Evolutionary conservation across 371 early-diverging fungal species (phyloP), one percentile per base, ranked within the genome.

Genomic region (Dinochytrium kinnereticum): DNA sequence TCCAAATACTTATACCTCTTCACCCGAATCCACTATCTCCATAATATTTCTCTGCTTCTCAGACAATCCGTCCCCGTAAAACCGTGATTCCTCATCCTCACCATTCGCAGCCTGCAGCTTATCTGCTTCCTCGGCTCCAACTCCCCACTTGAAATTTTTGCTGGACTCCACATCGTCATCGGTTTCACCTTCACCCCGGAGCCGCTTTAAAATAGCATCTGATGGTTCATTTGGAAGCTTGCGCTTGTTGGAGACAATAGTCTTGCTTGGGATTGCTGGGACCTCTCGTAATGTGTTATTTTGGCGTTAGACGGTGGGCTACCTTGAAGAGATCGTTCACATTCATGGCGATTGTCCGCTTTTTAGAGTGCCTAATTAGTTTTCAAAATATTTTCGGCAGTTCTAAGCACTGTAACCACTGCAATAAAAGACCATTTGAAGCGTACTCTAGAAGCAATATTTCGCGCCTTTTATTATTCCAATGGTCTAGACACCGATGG

Each of bases 1-100:
- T n/a, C n/a, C 61, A 28, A 51, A 49, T 72, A 87, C 13, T 19
- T 89, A 89, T 34, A 93, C 90, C 28, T 88, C 90, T 68, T 95
- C 95, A 53, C 87, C 90, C 24, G 92, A 87, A 75, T 97, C 95
- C 15, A 97, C 95, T 69, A 94, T 86, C 70, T 91, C 91, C 49
- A 93, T 78, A 38, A 97, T 89, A 64, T 83, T 84, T 74, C 91
- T 90, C 77, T 95, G 93, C 53, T 92, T 87, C 0, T 84, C 88
- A 0, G 91, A 89, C 69, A 95, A 85, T 7, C 96, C 97, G 78
- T 92, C 94, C 10, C 92, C 93, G 85, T 91, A 92, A 74, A 95
- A 95, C 0, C 95, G 88, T 21, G 89, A 93, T 51, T 88, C 85
- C 10, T 80, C 85, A 1, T 85, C 86, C n/a, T 85, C 86, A 28